These are phyloP conservation scores for Leptodermis oblonga DNA, from an alignment of 257 asterid species.

Conservation along the genomic window DNA sequence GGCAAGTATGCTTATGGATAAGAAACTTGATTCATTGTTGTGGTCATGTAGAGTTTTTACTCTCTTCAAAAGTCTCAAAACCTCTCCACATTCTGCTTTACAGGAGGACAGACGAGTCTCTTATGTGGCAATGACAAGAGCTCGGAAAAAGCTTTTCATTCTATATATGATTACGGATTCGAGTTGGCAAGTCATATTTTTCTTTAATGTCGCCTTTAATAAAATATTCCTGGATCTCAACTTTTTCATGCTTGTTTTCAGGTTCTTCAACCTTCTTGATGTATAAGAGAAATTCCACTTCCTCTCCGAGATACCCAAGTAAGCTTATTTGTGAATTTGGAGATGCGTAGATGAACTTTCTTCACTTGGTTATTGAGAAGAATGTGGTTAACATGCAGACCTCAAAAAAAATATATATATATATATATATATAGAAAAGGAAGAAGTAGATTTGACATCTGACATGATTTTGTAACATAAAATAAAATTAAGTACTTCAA, in stretches of 20 bases:
- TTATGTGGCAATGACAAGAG: slow-evolving; percentile 96
- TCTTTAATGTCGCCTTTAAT: slow-evolving; percentile 10
- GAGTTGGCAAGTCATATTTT: slow-evolving; percentile 73
- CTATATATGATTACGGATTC: slow-evolving; percentile 78
- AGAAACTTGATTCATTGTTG: not conserved
- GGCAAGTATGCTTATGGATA: slow-evolving; percentile 41
- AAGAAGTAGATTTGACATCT: too few relatives aligned
- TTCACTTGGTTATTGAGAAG: not conserved
- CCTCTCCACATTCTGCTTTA: slow-evolving; percentile 24
- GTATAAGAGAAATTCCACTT: slow-evolving; percentile 83
- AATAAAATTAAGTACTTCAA: too few relatives aligned
- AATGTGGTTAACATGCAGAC: not conserved
- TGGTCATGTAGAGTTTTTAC: not conserved
- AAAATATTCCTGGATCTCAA: slow-evolving; percentile 7
- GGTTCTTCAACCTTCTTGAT: slow-evolving; percentile 96
- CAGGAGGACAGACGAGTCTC: slow-evolving; percentile 94
- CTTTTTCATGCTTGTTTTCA: slow-evolving; percentile 31
- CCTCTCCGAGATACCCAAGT: slow-evolving; percentile 74
- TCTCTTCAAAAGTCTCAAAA: slow-evolving; percentile 8
- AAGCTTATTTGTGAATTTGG: not conserved
- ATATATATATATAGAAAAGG: too few relatives aligned
- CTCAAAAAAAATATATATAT: not conserved
- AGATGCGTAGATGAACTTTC: not conserved
- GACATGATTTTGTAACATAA: too few relatives aligned
- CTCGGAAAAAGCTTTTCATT: slow-evolving; percentile 71